Evolutionary conservation across 441 rosid genomes (phyloP).

Genomic region (Mallotus japonicus): DNA sequence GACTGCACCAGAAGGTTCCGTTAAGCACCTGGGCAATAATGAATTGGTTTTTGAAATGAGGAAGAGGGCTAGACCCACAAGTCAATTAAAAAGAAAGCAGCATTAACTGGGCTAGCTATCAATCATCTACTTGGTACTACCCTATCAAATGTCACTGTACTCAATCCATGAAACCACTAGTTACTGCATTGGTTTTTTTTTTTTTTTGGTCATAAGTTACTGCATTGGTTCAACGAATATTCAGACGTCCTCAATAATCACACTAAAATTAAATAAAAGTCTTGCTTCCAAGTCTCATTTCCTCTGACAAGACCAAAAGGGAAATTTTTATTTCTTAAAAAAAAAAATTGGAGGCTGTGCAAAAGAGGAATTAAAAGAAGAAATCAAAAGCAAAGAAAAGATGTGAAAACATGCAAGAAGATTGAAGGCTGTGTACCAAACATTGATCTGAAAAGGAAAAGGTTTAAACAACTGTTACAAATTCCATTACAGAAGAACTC

Average conservation of each 20-base stretch:
- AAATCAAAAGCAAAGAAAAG: constrained; percentile 14
- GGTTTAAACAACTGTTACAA: constrained; percentile 26
- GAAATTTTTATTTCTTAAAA: neutral
- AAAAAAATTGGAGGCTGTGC: neutral
- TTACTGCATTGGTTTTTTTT: constrained; percentile 36
- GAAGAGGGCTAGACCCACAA: neutral
- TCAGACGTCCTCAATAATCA: constrained; percentile 69
- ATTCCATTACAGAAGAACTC: constrained; percentile 28
- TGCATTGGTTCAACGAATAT: constrained; percentile 37
- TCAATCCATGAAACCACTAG: constrained; percentile 36
- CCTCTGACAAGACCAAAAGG: constrained; percentile 25
- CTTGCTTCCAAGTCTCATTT: constrained; percentile 38
- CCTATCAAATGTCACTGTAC: constrained; percentile 22
- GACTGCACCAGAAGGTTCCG: neutral
- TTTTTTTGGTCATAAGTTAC: too few relatives aligned
- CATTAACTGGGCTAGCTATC: constrained; percentile 26
- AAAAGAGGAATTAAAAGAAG: neutral
- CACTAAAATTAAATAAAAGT: constrained; percentile 24
- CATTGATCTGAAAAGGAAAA: constrained; percentile 26
- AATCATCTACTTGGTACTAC: constrained; percentile 26
- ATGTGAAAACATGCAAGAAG: constrained; percentile 13
- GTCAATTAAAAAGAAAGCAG: constrained; percentile 18
- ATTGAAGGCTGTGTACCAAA: neutral
- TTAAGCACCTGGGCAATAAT: neutral
- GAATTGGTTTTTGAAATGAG: neutral